A percentile compares a stretch with the other conserved stretches of the same genome.
phyloP scores from a whole-genome alignment of 768 basidiomycete genomes.

The Auriscalpium orientale region DNA sequence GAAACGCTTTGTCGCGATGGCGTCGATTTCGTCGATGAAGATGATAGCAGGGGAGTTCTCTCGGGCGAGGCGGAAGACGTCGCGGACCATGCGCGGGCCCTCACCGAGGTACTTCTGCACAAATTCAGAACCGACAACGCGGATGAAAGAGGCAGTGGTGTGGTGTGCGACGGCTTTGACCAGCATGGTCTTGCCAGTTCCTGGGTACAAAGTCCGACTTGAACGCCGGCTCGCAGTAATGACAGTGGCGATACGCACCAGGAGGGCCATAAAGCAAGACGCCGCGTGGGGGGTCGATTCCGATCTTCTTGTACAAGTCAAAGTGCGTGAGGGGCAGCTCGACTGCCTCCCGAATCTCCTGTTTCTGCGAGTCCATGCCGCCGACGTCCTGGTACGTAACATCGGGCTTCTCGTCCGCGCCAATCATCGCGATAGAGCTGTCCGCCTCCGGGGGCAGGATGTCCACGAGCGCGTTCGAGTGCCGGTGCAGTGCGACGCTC shows the following conservation, averaged over 20 bases:
- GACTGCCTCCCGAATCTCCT: conserved; percentile 97
- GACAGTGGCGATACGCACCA: conserved; percentile 39
- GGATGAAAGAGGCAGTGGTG: conserved; percentile 95
- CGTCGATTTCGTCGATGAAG: conserved; percentile 98
- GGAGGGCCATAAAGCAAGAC: conserved; percentile 96
- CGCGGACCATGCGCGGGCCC: conserved; percentile 98
- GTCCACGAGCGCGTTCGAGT: conserved; percentile 97
- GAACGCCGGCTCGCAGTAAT: no score
- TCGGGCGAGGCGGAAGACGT: conserved; percentile 94
- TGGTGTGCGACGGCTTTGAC: conserved; percentile 99
- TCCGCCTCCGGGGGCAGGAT: conserved; percentile 98
- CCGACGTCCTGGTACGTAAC: conserved; percentile 92
- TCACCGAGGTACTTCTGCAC: conserved; percentile 99
- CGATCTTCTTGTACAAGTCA: conserved; percentile 98
- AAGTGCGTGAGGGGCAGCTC: conserved; percentile 96
- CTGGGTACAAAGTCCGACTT: conserved; percentile 29
- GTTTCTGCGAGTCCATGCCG: conserved; percentile 96
- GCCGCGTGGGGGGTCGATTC: conserved; percentile 97
- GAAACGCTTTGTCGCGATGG: conserved; percentile 98
- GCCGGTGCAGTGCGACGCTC: conserved; percentile 96
- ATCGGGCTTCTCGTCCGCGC: conserved; percentile 91
- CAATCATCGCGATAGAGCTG: conserved; percentile 92
- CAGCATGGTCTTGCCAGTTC: conserved; percentile 98
- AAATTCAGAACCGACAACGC: conserved; percentile 97
- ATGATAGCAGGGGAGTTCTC: conserved; percentile 98